Evolutionary conservation across 1,284 basidiomycete genomes (phyloP), one percentile per base, ranked within the genome.

Genomic region (Sporisorium sorghi): DNA sequence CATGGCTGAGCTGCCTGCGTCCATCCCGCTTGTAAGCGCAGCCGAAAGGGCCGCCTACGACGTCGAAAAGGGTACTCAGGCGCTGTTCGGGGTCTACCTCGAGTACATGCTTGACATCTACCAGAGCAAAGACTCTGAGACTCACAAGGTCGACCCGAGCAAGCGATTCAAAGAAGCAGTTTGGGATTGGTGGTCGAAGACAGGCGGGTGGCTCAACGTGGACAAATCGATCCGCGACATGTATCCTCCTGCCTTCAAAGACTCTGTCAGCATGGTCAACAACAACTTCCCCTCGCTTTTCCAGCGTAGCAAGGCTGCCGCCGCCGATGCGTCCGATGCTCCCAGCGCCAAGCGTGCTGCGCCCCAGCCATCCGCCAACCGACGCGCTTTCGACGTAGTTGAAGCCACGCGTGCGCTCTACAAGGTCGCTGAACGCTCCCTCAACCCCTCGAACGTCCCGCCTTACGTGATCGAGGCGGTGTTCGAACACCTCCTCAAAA

Each of bases 361-460:
- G 5, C 12, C 23, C 8, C 21, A 42, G 26, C 51, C 33, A 1
- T 9, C 11, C 19, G 6, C 14, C 21, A 17, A 8, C 23, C 10
- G 43, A 14, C 28, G 19, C 8, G 19, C 52, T 11, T 54, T 44
- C 14, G 30, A 54, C 19, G 11, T 33, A 5, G 52, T 35, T 1
- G 40, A 6, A 11, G 52, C 40, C 15, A 54, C 52, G 14, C 24
- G 11, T 5, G 35, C n/a, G n/a, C 46, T 57, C 55, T 48, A 30
- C n/a, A 2, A 30, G 5, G 35, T 48, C 15, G 44, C 35, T 32
- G 2, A 23, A n/a, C 9, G 9, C 8, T 26, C 15, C 23, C 3
- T 35, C 37, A 8, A 3, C 2, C 21, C 32, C 5, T 17, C 21
- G 9, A 35, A 21, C 21, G 9, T 39, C 8, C 28, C 14, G 2